Conservation (phyloP, 75 land plant genomes). For the Ceratopteris richardii region DNA sequence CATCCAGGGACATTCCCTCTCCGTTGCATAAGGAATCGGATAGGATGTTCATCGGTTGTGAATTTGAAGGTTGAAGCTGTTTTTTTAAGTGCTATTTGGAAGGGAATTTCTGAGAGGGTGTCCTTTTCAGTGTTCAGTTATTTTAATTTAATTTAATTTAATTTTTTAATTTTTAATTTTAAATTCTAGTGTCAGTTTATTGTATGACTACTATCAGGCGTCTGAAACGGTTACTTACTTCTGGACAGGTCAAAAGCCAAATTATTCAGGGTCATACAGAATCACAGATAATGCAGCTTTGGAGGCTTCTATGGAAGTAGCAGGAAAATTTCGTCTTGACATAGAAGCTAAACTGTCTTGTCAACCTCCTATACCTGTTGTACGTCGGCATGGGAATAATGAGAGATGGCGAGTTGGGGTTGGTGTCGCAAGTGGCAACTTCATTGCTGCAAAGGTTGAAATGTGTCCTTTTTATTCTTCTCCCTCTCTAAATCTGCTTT, state of each 20-base stretch:
- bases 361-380: constrained; percentile 66
- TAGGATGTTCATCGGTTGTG: too few species aligned
- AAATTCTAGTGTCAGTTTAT: too few species aligned
- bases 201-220: too few species aligned
- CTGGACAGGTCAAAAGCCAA: constrained; percentile 55
- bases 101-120: too few species aligned
- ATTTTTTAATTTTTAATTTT: too few species aligned
- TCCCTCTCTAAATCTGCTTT: too few species aligned
- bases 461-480: background rate
- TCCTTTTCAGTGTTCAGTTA: too few species aligned
- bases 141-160: too few species aligned
- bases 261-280: constrained; percentile 82
- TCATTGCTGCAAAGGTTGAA: constrained; percentile 86
- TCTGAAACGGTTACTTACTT: background rate
- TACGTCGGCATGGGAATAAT: constrained; percentile 86
- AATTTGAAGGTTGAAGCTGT: too few species aligned
- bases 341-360: constrained; percentile 95
- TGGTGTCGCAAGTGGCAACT: constrained; percentile 92
- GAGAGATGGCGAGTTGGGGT: constrained; percentile 88
- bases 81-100: too few species aligned
- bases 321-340: constrained; percentile 66
- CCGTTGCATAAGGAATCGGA: too few species aligned
- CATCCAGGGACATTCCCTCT: too few species aligned
- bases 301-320: constrained; percentile 92
- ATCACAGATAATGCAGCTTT: constrained; percentile 74